A percentile compares a stretch with the other conserved stretches of the same genome.
Evolutionary conservation across 148 eudicot species (phyloP).

Genomic region (Heliamphora exappendiculata): DNA sequence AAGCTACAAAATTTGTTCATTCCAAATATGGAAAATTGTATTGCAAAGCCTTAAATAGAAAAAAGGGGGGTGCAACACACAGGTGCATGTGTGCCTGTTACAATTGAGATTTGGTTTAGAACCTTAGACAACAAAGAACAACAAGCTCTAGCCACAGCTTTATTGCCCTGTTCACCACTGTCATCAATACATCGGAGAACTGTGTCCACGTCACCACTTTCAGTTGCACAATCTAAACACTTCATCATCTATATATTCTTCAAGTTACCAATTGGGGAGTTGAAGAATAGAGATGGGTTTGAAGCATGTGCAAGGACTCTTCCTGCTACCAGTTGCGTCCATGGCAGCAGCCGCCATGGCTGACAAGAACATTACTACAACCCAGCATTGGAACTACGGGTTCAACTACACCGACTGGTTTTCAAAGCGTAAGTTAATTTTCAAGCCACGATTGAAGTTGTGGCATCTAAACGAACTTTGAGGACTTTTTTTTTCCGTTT

Average conservation of each 20-base stretch:
- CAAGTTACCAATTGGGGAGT: background rate
- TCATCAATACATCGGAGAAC: conserved; percentile 70
- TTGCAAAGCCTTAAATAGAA: background rate
- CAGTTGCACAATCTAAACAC: conserved; percentile 84
- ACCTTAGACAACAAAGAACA: conserved; percentile 84
- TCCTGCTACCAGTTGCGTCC: conserved; percentile 18
- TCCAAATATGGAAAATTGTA: background rate
- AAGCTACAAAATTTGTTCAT: background rate
- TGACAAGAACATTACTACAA: conserved; percentile 12
- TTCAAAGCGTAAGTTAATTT: too few relatives aligned
- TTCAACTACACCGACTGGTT: conserved; percentile 23
- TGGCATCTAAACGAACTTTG: too few relatives aligned
- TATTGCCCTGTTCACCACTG: conserved; percentile 66
- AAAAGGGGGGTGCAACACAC: background rate
- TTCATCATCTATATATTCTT: conserved; percentile 41
- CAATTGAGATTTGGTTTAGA: conserved; percentile 11
- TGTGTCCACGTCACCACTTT: conserved; percentile 78
- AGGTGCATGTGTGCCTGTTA: too few relatives aligned
- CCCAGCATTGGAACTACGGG: conserved; percentile 17
- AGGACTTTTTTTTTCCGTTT: too few relatives aligned
- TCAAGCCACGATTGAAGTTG: too few relatives aligned
- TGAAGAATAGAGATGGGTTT: conserved; percentile 9
- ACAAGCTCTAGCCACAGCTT: conserved; percentile 52
- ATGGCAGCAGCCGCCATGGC: conserved; percentile 17
- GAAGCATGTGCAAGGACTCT: conserved; percentile 2